Evolutionary conservation across 306 rosid genomes (phyloP).

Genomic region (Trifolium pratense): DNA sequence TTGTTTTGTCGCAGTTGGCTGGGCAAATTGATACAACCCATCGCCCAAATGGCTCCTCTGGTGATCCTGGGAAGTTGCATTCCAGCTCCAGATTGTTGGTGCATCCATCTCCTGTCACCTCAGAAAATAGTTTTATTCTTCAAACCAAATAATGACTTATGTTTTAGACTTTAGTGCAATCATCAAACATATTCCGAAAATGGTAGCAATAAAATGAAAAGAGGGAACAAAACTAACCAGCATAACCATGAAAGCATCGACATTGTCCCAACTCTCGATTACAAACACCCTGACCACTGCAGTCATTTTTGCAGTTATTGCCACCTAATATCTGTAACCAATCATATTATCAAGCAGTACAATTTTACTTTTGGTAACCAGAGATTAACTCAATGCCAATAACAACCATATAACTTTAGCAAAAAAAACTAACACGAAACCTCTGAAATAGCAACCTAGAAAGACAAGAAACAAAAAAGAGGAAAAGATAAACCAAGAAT

Average conservation of each 20-base stretch:
- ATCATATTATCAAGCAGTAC: slow-evolving; percentile 23
- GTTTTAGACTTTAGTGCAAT: slow-evolving; percentile 10
- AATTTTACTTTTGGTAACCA: slow-evolving; percentile 1
- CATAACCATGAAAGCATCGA: slow-evolving; percentile 87
- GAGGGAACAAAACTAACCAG: slow-evolving; percentile 59
- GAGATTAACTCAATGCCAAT: slow-evolving; percentile 28
- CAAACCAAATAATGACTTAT: slow-evolving; percentile 21
- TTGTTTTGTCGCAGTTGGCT: slow-evolving; percentile 83
- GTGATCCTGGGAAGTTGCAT: slow-evolving; percentile 71
- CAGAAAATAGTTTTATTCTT: slow-evolving; percentile 40
- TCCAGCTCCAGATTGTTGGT: slow-evolving; percentile 62
- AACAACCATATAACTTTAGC: slow-evolving; percentile 29
- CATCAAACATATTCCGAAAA: slow-evolving; percentile 36
- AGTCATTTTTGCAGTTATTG: slow-evolving; percentile 72
- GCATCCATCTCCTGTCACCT: slow-evolving; percentile 80
- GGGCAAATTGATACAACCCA: slow-evolving; percentile 97
- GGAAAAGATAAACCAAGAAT: background rate
- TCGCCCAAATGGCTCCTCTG: slow-evolving; percentile 71
- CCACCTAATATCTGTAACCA: slow-evolving; percentile 73
- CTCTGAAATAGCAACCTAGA: background rate
- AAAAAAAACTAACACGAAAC: background rate
- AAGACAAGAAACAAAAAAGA: no score
- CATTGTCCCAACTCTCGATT: slow-evolving; percentile 86
- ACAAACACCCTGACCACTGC: slow-evolving; percentile 85
- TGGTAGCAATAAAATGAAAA: background rate